Percentiles rank a stretch among this genome's conserved stretches.
phyloP scores from a whole-genome alignment of 2,329 filamentous ascomycete genomes.

The Albophoma yamanashiensis region DNA sequence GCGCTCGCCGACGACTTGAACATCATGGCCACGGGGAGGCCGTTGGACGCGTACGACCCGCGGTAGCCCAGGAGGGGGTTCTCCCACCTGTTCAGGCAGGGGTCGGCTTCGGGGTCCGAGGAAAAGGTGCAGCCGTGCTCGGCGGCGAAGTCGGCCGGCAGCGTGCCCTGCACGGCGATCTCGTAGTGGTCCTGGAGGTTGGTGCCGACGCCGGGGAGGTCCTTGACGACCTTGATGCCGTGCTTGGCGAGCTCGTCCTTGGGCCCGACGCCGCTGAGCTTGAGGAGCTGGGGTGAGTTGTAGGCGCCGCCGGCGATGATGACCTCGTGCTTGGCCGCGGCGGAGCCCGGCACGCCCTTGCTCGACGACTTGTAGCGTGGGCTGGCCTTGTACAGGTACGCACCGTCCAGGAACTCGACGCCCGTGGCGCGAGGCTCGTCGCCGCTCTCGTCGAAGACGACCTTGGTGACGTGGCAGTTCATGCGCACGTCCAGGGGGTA shows the following conservation, averaged over 20 bases:
- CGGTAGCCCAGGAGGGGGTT: slow-evolving; percentile 2
- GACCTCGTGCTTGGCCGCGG: slow-evolving; percentile 29
- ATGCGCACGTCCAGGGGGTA: slow-evolving; percentile 10
- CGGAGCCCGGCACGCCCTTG: slow-evolving; percentile 10
- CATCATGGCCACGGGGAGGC: slow-evolving; percentile 11
- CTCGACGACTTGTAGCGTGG: slow-evolving; percentile 21
- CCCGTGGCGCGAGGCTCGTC: slow-evolving; percentile 25
- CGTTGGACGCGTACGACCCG: slow-evolving; percentile 13
- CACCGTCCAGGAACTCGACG: slow-evolving; percentile 30
- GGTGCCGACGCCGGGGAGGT: slow-evolving; percentile 52
- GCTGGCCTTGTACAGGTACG: slow-evolving; percentile 30
- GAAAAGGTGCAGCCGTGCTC: slow-evolving; percentile 16
- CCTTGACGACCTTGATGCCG: slow-evolving; percentile 38
- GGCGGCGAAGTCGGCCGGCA: slow-evolving; percentile 4
- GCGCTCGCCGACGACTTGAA: slow-evolving; percentile 16
- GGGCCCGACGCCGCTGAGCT: slow-evolving; percentile 33
- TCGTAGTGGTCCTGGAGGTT: slow-evolving; percentile 29
- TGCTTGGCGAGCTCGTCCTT: slow-evolving; percentile 25
- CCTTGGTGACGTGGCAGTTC: slow-evolving; percentile 22
- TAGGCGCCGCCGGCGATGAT: slow-evolving; percentile 36
- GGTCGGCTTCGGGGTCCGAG: slow-evolving; percentile 15
- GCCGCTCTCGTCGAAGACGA: slow-evolving; percentile 19
- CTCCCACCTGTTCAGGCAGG: slow-evolving; percentile 23
- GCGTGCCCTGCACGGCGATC: slow-evolving; percentile 10
- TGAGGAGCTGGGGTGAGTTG: slow-evolving; percentile 34